A percentile compares a stretch with the other conserved stretches of the same genome.
Conservation (phyloP, 2,329 filamentous ascomycete genomes). For the Fonsecaea erecta region DNA sequence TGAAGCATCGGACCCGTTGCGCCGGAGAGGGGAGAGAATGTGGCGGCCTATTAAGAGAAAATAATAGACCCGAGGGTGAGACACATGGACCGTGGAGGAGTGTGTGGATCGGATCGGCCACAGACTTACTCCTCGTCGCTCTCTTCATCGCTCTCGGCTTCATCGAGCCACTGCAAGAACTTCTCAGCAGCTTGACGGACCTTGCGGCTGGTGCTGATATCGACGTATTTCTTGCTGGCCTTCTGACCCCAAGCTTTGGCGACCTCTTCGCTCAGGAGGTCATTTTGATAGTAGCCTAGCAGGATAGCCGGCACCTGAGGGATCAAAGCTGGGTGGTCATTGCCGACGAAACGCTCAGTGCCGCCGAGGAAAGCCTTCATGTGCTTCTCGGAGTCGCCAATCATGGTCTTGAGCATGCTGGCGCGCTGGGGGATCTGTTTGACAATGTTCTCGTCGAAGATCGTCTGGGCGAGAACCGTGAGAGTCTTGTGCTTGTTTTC, state of each 20-base stretch:
- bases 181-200: constrained; percentile 92
- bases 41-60: not conserved
- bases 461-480: constrained; percentile 85
- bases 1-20: constrained; percentile 8
- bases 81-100: not conserved
- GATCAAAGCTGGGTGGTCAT: constrained; percentile 79
- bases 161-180: constrained; percentile 92
- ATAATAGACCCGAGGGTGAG: not conserved
- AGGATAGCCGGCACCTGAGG: constrained; percentile 82
- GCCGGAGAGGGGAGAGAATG: constrained; percentile 26
- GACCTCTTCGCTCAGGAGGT: constrained; percentile 85
- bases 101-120: not conserved
- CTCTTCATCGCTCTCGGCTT: constrained; percentile 72
- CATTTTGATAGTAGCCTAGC: constrained; percentile 86
- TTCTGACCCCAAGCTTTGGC: constrained; percentile 90
- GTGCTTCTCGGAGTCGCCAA: constrained; percentile 82
- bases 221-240: constrained; percentile 98
- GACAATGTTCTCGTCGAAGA: constrained; percentile 89
- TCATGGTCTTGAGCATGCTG: constrained; percentile 87
- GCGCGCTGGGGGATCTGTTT: constrained; percentile 77
- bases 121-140: constrained; percentile 28
- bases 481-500: constrained; percentile 93
- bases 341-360: constrained; percentile 87
- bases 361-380: constrained; percentile 95
- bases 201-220: constrained; percentile 86